Percentiles rank a stretch among this genome's conserved stretches.
Evolutionary conservation across 768 basidiomycete genomes (phyloP).

Genomic region (Pisolithus sp.): DNA sequence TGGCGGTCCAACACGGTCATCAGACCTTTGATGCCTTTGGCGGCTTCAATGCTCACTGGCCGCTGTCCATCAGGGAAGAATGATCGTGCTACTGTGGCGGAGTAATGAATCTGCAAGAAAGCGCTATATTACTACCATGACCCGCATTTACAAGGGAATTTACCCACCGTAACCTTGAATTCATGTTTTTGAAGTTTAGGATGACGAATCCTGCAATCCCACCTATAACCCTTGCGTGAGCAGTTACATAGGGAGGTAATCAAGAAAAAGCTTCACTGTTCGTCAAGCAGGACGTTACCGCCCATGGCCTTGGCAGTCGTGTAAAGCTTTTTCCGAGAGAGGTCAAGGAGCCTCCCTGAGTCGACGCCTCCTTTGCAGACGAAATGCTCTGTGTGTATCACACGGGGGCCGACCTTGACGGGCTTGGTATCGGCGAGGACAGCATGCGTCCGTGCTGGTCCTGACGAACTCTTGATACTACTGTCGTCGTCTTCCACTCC

Average conservation of each 20-base stretch:
- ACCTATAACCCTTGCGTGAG: constrained; percentile 19
- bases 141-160: constrained; percentile 3
- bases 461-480: constrained; percentile 29
- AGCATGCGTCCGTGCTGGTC: constrained; percentile 26
- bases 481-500: constrained; percentile 12
- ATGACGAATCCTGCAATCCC: constrained; percentile 32
- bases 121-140: constrained; percentile 9
- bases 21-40: constrained; percentile 28
- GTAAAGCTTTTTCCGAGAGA: constrained; percentile 29
- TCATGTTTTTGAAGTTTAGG: constrained; percentile 23
- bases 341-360: constrained; percentile 25
- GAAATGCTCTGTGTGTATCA: constrained; percentile 30
- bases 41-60: constrained; percentile 31
- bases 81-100: constrained; percentile 32
- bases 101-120: constrained; percentile 26
- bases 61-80: constrained; percentile 29
- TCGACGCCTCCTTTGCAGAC: constrained; percentile 32
- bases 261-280: constrained; percentile 24
- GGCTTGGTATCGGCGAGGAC: constrained; percentile 18
- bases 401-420: constrained; percentile 26
- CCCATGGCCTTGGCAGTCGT: constrained; percentile 28
- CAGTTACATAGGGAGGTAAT: constrained; percentile 12
- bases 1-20: constrained; percentile 34
- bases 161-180: constrained; percentile 31
- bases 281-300: constrained; percentile 32